Base-by-base conservation (phyloP, 1,284 basidiomycete genomes). In the Cystobasidium pallidum region DNA sequence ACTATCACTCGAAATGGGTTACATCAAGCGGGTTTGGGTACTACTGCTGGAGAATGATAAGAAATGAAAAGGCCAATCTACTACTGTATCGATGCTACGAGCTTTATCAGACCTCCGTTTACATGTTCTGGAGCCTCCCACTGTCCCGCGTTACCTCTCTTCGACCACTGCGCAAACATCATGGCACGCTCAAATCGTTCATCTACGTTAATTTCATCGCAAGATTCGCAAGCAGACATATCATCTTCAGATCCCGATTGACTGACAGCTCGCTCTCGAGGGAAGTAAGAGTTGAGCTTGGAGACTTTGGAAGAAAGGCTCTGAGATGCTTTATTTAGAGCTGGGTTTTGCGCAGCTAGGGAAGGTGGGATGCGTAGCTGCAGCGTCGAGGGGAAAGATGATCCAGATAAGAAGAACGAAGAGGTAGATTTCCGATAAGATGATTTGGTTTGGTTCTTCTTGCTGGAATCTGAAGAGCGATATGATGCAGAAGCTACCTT, bases 361-460 rank as follows among this genome's bases (percentile, higher is more conserved):
- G 68, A 71, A 11, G 68, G 21, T 24, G 68, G 49, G 47, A 64
- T 36, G n/a, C n/a, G n/a, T 30, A 1, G 36, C 21, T 59, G 61
- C 30, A 57, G 6, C 10, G 24, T 36, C 7, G 66, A 58, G 8
- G 66, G 47, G 54, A 59, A 64, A 13, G 61, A 63, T 36, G 68
- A 43, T 13, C 34, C 49, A 3, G 61, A 54, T 11, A 71, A 28
- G 59, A 71, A 71, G 61, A 71, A 71, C 15, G 68, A 57, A 24
- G 68, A 71, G 21, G 59, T 63, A 51, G 57, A 59, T 45, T 71
- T 71, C 28, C 68, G 68, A 21, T 66, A 66, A 3, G 64, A 57
- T 19, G 45, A 49, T 54, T 64, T 71, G 41, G 4, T 59, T 28
- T 70, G 39, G 24, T 39, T 32, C 26, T 51, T n/a, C 47, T 71